Conservation (phyloP, 345 rosid genomes). For the Populus deltoides region DNA sequence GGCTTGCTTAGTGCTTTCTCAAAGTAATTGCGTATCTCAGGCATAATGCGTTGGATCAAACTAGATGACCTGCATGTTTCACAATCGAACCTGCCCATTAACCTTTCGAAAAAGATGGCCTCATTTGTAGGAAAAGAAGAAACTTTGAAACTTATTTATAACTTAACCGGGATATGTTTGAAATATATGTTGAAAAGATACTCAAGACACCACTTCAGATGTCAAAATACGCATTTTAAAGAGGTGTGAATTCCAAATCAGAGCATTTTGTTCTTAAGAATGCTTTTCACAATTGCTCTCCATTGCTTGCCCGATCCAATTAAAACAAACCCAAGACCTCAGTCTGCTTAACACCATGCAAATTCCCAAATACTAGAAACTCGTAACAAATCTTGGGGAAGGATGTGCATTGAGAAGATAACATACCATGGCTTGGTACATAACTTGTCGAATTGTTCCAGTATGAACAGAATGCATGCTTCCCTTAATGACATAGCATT, state of each 20-base stretch:
- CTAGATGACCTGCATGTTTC: slow-evolving; percentile 42
- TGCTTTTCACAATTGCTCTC: neutral
- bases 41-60: slow-evolving; percentile 44
- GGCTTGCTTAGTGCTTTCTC: slow-evolving; percentile 39
- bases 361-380: neutral
- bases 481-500: slow-evolving; percentile 55
- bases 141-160: neutral
- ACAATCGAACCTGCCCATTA: neutral
- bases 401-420: neutral
- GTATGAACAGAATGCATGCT: slow-evolving; percentile 60
- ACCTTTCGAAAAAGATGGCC: neutral
- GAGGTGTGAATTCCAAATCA: neutral
- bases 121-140: neutral
- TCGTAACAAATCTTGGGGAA: neutral
- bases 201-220: neutral
- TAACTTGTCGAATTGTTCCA: slow-evolving; percentile 51
- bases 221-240: neutral
- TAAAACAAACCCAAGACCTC: neutral
- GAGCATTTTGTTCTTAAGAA: neutral
- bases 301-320: neutral
- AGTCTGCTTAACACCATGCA: neutral
- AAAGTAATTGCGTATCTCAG: slow-evolving; percentile 50
- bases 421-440: slow-evolving; percentile 58
- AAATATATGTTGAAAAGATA: too few relatives aligned
- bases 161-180: neutral